phyloP scores from a whole-genome alignment of 2,329 filamentous ascomycete species.

The Falciphora oryzae region DNA sequence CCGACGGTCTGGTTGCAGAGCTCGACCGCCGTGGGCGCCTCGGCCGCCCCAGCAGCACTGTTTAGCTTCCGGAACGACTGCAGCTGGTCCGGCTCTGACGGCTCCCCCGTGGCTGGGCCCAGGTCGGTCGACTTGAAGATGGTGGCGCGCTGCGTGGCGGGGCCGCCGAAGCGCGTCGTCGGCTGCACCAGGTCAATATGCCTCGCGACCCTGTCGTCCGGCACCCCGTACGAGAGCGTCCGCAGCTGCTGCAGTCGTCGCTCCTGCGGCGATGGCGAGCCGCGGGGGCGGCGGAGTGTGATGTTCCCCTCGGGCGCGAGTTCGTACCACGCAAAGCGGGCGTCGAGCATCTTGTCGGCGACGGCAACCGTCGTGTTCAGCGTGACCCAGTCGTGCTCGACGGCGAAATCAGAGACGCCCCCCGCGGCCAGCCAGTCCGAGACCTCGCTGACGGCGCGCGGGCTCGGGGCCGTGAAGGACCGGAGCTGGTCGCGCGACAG shows the following conservation, averaged over 20 bases:
- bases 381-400: slow-evolving; percentile 56
- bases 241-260: slow-evolving; percentile 37
- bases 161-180: slow-evolving; percentile 55
- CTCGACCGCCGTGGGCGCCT: slow-evolving; percentile 19
- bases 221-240: slow-evolving; percentile 54
- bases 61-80: slow-evolving; percentile 12
- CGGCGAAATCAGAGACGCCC: slow-evolving; percentile 36
- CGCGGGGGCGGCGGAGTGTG: too few relatives aligned
- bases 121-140: slow-evolving; percentile 31
- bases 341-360: slow-evolving; percentile 51
- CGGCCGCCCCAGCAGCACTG: slow-evolving; percentile 12
- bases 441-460: slow-evolving; percentile 41
- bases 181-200: slow-evolving; percentile 60
- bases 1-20: slow-evolving; percentile 27
- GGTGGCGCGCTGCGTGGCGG: slow-evolving; percentile 34
- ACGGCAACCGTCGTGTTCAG: slow-evolving; percentile 45
- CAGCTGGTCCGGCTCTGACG: slow-evolving; percentile 1
- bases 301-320: slow-evolving; percentile 22
- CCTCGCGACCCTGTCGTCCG: slow-evolving; percentile 39
- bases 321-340: slow-evolving; percentile 52
- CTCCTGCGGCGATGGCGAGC: too few relatives aligned
- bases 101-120: slow-evolving; percentile 14
- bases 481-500: slow-evolving; percentile 55
- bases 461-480: slow-evolving; percentile 44
- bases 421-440: slow-evolving; percentile 49